Base-by-base conservation (phyloP, 139 green algal species). In the Mychonastes homosphaera region DNA sequence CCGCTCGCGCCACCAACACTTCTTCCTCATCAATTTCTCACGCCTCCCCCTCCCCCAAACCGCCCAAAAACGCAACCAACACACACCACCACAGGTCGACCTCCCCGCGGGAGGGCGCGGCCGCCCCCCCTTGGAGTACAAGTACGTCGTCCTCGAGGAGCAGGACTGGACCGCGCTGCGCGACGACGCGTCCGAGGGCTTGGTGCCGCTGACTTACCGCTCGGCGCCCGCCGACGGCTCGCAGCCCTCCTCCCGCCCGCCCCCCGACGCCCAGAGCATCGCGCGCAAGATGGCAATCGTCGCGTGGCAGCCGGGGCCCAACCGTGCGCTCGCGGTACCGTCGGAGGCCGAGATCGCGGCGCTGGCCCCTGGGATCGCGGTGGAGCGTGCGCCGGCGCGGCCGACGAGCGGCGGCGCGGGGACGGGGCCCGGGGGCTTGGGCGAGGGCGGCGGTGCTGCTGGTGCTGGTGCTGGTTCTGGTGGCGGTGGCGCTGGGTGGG, bases 61-160 rank as follows among this genome's bases (percentile, higher is more conserved):
- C n/a, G 28, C 35, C 33, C 39, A 46, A 38, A 44, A 23, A 58
- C 34, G 10, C 18, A 24, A 57, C 6, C 50, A 27, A 53, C 32
- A 21, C 32, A 6, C n/a, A n/a, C 32, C 3, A 8, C 12, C 65
- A 62, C 78, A 92, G 84, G 71, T 93, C n/a, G 71, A 93, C 40
- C 73, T 95, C 27, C 76, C 80, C 3, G 79, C 76, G 1, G 82
- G 83, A 6, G 76, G 85, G n/a, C 70, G 74, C 16, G n/a, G n/a
- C n/a, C n/a, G n/a, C n/a, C n/a, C n/a, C n/a, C n/a, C n/a, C n/a
- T 75, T 94, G 45, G 87, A 95, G 56, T 93, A 95, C 79, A 95
- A 95, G 56, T 95, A 95, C 36, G 87, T 95, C 5, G 87, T 95
- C 28, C 58, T 95, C 3, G 87, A 94, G 56, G 86, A 95, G 57